Conservation (phyloP, 1,284 basidiomycete species). For the Ganoderma boninense region DNA sequence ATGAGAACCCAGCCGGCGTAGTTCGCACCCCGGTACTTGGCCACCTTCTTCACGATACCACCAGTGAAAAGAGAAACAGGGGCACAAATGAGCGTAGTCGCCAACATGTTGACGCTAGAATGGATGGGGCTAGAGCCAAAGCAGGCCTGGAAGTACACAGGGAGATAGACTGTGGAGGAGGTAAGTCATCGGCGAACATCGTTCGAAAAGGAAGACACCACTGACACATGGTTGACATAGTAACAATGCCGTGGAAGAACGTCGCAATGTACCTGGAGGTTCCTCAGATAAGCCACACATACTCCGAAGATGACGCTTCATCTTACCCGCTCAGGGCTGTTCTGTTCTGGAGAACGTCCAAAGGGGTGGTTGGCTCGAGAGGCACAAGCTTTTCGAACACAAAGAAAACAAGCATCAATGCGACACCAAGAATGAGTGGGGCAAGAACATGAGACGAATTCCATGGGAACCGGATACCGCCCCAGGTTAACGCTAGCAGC, state of each 20-base stretch:
- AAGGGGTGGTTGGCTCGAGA: constrained; percentile 35
- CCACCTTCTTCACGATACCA: constrained; percentile 33
- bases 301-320: neutral
- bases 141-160: constrained; percentile 51
- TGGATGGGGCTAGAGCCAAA: constrained; percentile 37
- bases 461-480: constrained; percentile 33
- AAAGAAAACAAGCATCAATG: constrained; percentile 26
- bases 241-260: constrained; percentile 28
- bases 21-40: constrained; percentile 39
- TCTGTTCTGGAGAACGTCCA: constrained; percentile 41
- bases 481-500: constrained; percentile 32
- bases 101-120: constrained; percentile 38
- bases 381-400: constrained; percentile 25
- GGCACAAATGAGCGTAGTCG: constrained; percentile 34
- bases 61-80: constrained; percentile 34
- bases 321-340: constrained; percentile 41
- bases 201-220: neutral
- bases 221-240: constrained; percentile 25
- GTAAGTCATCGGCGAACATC: neutral
- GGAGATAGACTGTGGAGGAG: constrained; percentile 43
- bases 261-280: constrained; percentile 33
- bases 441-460: constrained; percentile 30
- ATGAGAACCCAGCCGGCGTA: constrained; percentile 39
- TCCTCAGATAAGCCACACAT: neutral
- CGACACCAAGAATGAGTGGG: constrained; percentile 31